Percentiles rank a stretch among this genome's conserved stretches.
Conservation (phyloP, 129 eudicot genomes). For the Flaveria ramosissima region DNA sequence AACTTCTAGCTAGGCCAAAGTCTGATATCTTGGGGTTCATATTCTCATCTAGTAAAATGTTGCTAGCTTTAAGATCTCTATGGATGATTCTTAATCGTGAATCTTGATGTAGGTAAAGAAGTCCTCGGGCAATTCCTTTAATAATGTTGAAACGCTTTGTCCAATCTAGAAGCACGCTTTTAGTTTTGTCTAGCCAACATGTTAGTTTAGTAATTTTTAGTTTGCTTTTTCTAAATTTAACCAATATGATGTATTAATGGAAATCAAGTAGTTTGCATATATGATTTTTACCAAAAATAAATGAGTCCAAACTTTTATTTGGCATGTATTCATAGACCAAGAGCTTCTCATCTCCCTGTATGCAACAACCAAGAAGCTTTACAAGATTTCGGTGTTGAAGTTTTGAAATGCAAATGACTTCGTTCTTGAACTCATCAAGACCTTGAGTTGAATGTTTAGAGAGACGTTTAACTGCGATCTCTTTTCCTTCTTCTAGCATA, state of each 20-base stretch:
- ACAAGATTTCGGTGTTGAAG: slow-evolving; percentile 46
- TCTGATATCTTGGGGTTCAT: slow-evolving; percentile 50
- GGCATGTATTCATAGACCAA: slow-evolving; percentile 44
- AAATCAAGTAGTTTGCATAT: background rate
- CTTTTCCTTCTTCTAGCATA: slow-evolving; percentile 24
- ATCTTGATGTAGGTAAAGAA: slow-evolving; percentile 44
- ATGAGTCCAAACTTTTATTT: slow-evolving; percentile 36
- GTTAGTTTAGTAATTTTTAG: background rate
- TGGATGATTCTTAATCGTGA: slow-evolving; percentile 45
- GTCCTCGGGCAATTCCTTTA: slow-evolving; percentile 47
- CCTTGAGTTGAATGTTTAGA: slow-evolving; percentile 36
- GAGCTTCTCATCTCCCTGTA: slow-evolving; percentile 34
- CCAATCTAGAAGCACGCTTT: slow-evolving; percentile 34
- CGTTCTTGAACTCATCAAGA: slow-evolving; percentile 33
- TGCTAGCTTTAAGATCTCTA: slow-evolving; percentile 47
- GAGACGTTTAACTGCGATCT: slow-evolving; percentile 35
- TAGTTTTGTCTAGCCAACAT: slow-evolving; percentile 25
- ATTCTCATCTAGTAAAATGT: slow-evolving; percentile 38
- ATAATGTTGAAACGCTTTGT: slow-evolving; percentile 35
- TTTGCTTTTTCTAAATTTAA: background rate
- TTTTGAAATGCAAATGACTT: slow-evolving; percentile 36
- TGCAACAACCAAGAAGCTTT: slow-evolving; percentile 37
- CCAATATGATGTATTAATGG: background rate
- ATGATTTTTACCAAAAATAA: slow-evolving; percentile 34
- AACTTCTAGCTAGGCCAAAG: slow-evolving; percentile 46